A percentile compares a stretch with the other conserved stretches of the same genome.
Conservation (phyloP, 352 stramenopile genomes). For the Phytophthora podocarpi region DNA sequence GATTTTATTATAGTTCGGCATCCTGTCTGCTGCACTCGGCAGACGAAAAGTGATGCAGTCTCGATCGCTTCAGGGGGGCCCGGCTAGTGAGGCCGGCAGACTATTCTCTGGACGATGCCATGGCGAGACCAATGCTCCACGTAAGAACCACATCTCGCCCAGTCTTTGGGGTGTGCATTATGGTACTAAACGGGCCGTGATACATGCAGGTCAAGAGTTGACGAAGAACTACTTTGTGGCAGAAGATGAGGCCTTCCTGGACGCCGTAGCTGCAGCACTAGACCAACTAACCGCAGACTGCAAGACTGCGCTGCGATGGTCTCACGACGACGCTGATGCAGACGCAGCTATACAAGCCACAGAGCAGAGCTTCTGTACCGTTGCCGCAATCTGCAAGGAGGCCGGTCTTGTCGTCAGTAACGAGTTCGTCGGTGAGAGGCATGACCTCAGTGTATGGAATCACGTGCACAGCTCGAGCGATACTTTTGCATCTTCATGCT, state of each 20-base stretch:
- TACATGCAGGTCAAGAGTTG: neutral
- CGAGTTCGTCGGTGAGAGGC: neutral
- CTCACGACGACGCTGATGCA: constrained; percentile 14
- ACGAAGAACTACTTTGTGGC: constrained; percentile 27
- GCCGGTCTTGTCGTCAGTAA: constrained; percentile 17
- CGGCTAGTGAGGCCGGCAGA: neutral
- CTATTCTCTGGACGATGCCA: neutral
- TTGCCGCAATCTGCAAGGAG: constrained; percentile 29
- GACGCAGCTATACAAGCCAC: constrained; percentile 22
- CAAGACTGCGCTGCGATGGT: constrained; percentile 27
- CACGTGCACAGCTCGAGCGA: neutral
- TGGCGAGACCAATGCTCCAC: neutral
- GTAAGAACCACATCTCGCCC: neutral
- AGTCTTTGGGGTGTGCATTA: neutral
- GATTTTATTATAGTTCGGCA: neutral
- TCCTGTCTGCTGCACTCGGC: neutral
- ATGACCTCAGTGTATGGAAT: neutral
- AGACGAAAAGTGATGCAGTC: constrained; percentile 16
- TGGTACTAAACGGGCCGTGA: neutral
- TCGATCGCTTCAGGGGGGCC: neutral
- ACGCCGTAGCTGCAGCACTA: constrained; percentile 29
- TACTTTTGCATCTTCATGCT: neutral
- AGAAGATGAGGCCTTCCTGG: constrained; percentile 42
- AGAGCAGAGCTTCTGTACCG: constrained; percentile 19
- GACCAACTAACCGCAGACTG: constrained; percentile 17